phyloP scores from a whole-genome alignment of 306 rosid genomes.

The Malus orientalis region DNA sequence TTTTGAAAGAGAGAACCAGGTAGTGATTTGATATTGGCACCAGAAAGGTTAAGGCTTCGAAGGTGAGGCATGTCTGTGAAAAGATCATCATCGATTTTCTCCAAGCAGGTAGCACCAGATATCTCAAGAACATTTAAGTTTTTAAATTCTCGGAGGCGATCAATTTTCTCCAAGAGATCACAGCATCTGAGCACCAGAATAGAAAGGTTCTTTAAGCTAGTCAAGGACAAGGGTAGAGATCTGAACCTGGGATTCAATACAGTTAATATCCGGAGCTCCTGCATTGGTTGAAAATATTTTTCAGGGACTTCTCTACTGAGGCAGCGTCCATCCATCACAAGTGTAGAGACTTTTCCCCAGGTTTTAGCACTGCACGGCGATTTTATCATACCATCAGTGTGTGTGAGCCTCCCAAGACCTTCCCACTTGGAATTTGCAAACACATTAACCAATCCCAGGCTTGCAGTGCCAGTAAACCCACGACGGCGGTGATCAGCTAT shows the following conservation, averaged over 20 bases:
- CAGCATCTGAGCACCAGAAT: constrained; percentile 34
- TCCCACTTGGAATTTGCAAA: constrained; percentile 6
- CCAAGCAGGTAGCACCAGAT: constrained; percentile 23
- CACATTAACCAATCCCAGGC: constrained; percentile 21
- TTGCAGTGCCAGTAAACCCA: constrained; percentile 5
- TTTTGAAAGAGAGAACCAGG: constrained; percentile 22
- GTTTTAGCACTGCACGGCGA: background rate
- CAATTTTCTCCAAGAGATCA: constrained; percentile 19
- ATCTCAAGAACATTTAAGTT: constrained; percentile 21
- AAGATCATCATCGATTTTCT: background rate
- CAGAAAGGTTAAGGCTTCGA: constrained; percentile 27
- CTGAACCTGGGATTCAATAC: constrained; percentile 23
- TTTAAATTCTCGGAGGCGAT: background rate
- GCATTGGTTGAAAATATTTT: constrained; percentile 1
- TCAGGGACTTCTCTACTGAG: constrained; percentile 7
- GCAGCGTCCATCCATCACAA: constrained; percentile 20
- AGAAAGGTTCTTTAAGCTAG: background rate
- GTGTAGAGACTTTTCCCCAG: constrained; percentile 10
- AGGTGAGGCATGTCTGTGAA: constrained; percentile 5
- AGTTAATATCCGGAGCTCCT: constrained; percentile 6
- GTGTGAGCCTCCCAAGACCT: constrained; percentile 17
- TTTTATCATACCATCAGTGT: constrained; percentile 14
- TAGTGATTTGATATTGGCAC: constrained; percentile 1
- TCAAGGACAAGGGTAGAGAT: background rate
- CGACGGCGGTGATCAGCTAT: background rate